These are phyloP conservation scores for Leishmania braziliensis DNA, from an alignment of 208 protist species.

Conservation along the genomic window DNA sequence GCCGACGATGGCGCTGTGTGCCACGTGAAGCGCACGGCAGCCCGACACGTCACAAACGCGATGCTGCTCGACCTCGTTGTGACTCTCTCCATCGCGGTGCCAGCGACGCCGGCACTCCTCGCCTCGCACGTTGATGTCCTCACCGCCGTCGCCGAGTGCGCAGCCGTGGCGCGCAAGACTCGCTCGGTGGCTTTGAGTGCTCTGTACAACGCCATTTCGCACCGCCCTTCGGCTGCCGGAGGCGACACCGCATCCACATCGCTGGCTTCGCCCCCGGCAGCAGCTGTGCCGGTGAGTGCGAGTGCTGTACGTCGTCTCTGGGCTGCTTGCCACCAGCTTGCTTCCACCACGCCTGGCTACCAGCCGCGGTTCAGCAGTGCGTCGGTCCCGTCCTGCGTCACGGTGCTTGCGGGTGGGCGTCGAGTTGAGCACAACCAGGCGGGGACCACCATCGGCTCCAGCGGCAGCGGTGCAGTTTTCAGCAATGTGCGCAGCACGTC, in stretches of 20 bases:
- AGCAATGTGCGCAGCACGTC: constrained; percentile 36
- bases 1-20: constrained; percentile 15
- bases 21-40: constrained; percentile 54
- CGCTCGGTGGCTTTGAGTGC: constrained; percentile 53
- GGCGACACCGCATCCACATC: not conserved
- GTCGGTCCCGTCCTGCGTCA: constrained; percentile 23
- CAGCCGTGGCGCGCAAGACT: constrained; percentile 41
- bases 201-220: constrained; percentile 44
- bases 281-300: constrained; percentile 14
- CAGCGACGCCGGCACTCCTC: constrained; percentile 32
- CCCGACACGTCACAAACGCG: constrained; percentile 49
- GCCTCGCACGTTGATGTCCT: constrained; percentile 50
- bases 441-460: constrained; percentile 1
- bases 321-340: constrained; percentile 27
- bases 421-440: constrained; percentile 26
- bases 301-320: constrained; percentile 26
- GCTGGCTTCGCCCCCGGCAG: not conserved
- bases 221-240: constrained; percentile 13
- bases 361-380: constrained; percentile 32
- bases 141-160: constrained; percentile 58
- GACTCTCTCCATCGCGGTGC: constrained; percentile 49
- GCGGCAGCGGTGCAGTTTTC: constrained; percentile 5
- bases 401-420: constrained; percentile 29
- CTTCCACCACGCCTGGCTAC: constrained; percentile 12
- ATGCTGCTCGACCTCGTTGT: constrained; percentile 64